These are phyloP conservation scores for Pleurostoma richardsiae DNA, from an alignment of 2,329 filamentous ascomycete species.

Conservation along the genomic window DNA sequence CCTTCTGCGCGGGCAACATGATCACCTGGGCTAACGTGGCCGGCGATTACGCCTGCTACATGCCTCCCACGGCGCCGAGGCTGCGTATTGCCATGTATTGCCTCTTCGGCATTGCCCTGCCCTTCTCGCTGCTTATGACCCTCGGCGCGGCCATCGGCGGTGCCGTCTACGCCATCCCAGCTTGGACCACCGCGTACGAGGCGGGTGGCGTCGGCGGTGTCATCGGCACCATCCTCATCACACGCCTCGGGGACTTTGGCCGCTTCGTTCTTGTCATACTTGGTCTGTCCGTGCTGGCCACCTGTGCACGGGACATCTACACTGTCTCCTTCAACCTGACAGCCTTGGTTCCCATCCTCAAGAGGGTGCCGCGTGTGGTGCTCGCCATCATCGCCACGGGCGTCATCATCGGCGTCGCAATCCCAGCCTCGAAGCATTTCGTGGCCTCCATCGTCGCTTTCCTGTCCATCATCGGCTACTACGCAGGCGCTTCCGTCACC, in stretches of 20 bases:
- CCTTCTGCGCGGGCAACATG: conserved; percentile 14
- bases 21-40: conserved; percentile 13
- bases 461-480: conserved; percentile 51
- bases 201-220: conserved; percentile 35
- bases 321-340: conserved; percentile 31
- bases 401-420: conserved; percentile 51
- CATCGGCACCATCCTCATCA: conserved; percentile 36
- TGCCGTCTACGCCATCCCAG: conserved; percentile 33
- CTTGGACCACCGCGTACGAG: conserved; percentile 33
- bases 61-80: conserved; percentile 11
- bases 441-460: conserved; percentile 52
- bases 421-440: conserved; percentile 52
- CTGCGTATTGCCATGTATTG: conserved; percentile 37
- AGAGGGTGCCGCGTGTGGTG: conserved; percentile 52
- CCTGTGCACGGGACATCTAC: conserved; percentile 20
- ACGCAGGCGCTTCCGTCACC: conserved; percentile 48
- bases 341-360: conserved; percentile 29
- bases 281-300: conserved; percentile 26
- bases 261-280: conserved; percentile 39
- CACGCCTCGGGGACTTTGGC: conserved; percentile 37
- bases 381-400: conserved; percentile 53
- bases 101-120: conserved; percentile 44
- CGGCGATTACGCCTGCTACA: conserved; percentile 20
- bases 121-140: conserved; percentile 42
- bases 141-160: conserved; percentile 44